Evolutionary conservation across 768 basidiomycete genomes (phyloP).

Genomic region (Chalciporus chontae): DNA sequence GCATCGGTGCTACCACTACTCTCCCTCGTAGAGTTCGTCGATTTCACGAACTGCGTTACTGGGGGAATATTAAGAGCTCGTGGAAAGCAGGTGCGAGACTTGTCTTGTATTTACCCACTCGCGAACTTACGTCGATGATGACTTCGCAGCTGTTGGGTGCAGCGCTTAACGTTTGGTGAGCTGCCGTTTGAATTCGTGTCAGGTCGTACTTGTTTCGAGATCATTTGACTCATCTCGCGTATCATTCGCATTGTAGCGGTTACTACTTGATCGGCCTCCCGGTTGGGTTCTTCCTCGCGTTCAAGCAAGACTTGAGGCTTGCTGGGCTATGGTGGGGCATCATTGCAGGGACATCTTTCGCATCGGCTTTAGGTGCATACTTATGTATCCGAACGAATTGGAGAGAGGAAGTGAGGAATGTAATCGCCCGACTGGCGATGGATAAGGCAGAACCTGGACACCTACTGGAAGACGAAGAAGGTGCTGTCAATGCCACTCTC

Average conservation of each 20-base stretch:
- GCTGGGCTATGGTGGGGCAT: slow-evolving; percentile 81
- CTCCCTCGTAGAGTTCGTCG: slow-evolving; percentile 76
- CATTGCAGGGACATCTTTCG: slow-evolving; percentile 34
- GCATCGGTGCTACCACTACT: slow-evolving; percentile 68
- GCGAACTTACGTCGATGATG: neutral
- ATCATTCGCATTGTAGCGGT: slow-evolving; percentile 35
- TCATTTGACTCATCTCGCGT: neutral
- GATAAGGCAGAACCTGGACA: slow-evolving; percentile 32
- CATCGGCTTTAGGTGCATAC: slow-evolving; percentile 45
- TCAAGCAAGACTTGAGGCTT: slow-evolving; percentile 53
- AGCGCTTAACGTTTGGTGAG: slow-evolving; percentile 64
- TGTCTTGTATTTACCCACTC: neutral
- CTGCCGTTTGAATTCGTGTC: slow-evolving; percentile 1
- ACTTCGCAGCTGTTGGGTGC: slow-evolving; percentile 61
- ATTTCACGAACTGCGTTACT: slow-evolving; percentile 65
- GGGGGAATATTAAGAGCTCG: slow-evolving; percentile 74
- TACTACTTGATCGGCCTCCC: slow-evolving; percentile 83
- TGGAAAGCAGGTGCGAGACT: slow-evolving; percentile 57
- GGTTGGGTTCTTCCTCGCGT: slow-evolving; percentile 71
- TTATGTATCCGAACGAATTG: slow-evolving; percentile 60
- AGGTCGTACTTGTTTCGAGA: neutral
- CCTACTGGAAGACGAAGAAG: slow-evolving; percentile 5
- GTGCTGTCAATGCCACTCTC: neutral
- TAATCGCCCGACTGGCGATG: slow-evolving; percentile 43
- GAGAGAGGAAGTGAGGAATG: slow-evolving; percentile 62